Conservation (phyloP, 805 yeast species). For the Candida vaughaniae region DNA sequence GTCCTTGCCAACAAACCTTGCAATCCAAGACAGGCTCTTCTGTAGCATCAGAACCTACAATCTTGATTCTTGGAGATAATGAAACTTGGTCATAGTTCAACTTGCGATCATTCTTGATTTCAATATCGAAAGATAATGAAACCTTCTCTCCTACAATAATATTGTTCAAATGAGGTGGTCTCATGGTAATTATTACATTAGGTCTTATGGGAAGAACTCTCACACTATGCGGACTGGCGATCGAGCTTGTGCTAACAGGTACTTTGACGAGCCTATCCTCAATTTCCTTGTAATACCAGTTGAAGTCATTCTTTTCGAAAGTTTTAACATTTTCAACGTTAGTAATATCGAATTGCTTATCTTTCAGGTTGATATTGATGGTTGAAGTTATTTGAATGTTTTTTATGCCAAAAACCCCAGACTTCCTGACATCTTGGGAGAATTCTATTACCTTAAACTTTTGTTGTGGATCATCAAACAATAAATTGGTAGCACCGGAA, state of each 20-base stretch:
- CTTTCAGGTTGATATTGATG: slow-evolving; percentile 8
- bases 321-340: slow-evolving; percentile 9
- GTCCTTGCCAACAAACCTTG: slow-evolving; percentile 31
- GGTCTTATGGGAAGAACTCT: slow-evolving; percentile 27
- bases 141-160: slow-evolving; percentile 33
- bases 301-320: slow-evolving; percentile 1
- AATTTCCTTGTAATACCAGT: slow-evolving; percentile 8
- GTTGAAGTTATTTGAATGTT: slow-evolving; percentile 14
- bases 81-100: slow-evolving; percentile 19
- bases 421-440: slow-evolving; percentile 16
- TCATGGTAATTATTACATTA: slow-evolving; percentile 15
- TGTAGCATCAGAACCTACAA: slow-evolving; percentile 9
- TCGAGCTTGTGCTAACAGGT: slow-evolving; percentile 7
- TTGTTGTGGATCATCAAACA: neutral
- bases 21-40: slow-evolving; percentile 7
- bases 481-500: slow-evolving; percentile 1
- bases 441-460: slow-evolving; percentile 20
- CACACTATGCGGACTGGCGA: slow-evolving; percentile 13
- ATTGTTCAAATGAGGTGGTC: slow-evolving; percentile 9
- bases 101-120: slow-evolving; percentile 16
- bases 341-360: slow-evolving; percentile 3
- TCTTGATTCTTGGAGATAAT: slow-evolving; percentile 20
- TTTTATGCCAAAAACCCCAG: slow-evolving; percentile 24
- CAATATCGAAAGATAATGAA: slow-evolving; percentile 18
- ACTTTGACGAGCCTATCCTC: slow-evolving; percentile 1